These are phyloP conservation scores for Ophiostoma pallidulum DNA, from an alignment of 2,329 filamentous ascomycete genomes.

Conservation along the genomic window DNA sequence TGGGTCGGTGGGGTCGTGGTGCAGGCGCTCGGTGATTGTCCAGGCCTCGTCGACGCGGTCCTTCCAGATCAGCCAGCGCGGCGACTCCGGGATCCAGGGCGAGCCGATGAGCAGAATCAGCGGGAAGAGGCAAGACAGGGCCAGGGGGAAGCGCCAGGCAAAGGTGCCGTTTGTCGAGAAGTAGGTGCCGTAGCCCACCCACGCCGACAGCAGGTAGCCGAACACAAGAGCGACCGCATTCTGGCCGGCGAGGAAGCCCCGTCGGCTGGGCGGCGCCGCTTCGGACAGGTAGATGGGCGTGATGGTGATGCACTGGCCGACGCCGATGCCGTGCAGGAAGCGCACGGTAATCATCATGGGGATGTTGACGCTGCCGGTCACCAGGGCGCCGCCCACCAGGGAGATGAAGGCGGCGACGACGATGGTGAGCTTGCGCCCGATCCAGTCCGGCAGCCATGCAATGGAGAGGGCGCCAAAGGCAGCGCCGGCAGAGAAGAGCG, in stretches of 20 bases:
- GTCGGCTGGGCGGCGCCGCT: slow-evolving; percentile 24
- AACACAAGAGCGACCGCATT: background rate
- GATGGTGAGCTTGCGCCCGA: slow-evolving; percentile 7
- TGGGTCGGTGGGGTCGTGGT: background rate
- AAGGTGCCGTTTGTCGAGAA: slow-evolving; percentile 23
- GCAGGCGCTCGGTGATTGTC: background rate
- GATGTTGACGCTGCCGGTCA: slow-evolving; percentile 13
- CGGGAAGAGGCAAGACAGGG: slow-evolving; percentile 31
- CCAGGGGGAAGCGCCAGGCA: slow-evolving; percentile 35
- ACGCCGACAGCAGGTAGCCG: slow-evolving; percentile 10
- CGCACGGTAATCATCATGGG: slow-evolving; percentile 20
- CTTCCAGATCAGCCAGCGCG: slow-evolving; percentile 1
- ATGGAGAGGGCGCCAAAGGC: slow-evolving; percentile 9
- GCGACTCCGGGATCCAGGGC: slow-evolving; percentile 2
- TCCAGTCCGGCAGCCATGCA: background rate
- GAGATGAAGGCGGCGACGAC: background rate
- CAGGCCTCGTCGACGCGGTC: slow-evolving; percentile 1
- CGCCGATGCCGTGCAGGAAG: slow-evolving; percentile 33
- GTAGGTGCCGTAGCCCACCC: slow-evolving; percentile 30
- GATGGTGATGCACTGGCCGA: slow-evolving; percentile 27
- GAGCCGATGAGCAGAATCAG: slow-evolving; percentile 23
- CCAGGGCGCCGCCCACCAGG: slow-evolving; percentile 6
- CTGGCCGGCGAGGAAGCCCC: slow-evolving; percentile 24
- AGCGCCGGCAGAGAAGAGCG: slow-evolving; percentile 4
- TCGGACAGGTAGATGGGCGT: slow-evolving; percentile 14